Evolutionary conservation across 2,329 filamentous ascomycete species (phyloP).

Genomic region (Phialophora expanda): DNA sequence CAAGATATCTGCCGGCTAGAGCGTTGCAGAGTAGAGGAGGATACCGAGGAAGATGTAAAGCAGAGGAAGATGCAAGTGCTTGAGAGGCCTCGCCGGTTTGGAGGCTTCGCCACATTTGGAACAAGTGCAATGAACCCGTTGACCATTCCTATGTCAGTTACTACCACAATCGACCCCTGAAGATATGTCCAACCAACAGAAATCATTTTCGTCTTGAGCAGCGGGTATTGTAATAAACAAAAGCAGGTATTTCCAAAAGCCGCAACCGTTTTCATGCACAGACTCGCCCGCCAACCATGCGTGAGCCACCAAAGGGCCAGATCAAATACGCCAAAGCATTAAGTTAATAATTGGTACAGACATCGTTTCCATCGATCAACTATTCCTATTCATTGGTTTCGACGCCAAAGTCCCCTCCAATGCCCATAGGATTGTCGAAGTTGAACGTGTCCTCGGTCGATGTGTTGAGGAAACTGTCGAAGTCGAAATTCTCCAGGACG

Average conservation of each 20-base stretch:
- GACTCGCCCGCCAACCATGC: slow-evolving; percentile 28
- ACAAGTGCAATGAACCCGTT: slow-evolving; percentile 19
- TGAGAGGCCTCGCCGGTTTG: neutral
- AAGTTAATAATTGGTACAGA: slow-evolving; percentile 35
- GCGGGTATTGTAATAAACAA: slow-evolving; percentile 36
- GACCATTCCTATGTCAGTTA: slow-evolving; percentile 24
- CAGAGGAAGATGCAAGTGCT: neutral
- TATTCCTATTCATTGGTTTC: slow-evolving; percentile 33
- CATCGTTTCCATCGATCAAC: slow-evolving; percentile 4
- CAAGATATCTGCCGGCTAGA: neutral
- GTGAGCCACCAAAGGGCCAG: slow-evolving; percentile 12
- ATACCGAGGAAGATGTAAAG: neutral
- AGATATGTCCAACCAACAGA: slow-evolving; percentile 36
- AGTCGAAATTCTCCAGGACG: slow-evolving; percentile 64
- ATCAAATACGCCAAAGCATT: slow-evolving; percentile 31
- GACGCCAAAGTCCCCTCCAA: slow-evolving; percentile 47
- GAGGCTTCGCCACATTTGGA: neutral
- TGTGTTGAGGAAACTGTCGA: slow-evolving; percentile 69
- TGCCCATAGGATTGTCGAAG: slow-evolving; percentile 50
- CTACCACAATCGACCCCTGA: slow-evolving; percentile 30
- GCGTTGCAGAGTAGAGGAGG: neutral
- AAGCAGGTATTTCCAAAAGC: slow-evolving; percentile 21
- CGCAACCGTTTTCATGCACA: slow-evolving; percentile 21
- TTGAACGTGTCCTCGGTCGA: slow-evolving; percentile 53
- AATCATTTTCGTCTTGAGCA: slow-evolving; percentile 38